Evolutionary conservation across 306 rosid species (phyloP), one percentile per base, ranked within the genome.

Genomic region (Glycine soja): DNA sequence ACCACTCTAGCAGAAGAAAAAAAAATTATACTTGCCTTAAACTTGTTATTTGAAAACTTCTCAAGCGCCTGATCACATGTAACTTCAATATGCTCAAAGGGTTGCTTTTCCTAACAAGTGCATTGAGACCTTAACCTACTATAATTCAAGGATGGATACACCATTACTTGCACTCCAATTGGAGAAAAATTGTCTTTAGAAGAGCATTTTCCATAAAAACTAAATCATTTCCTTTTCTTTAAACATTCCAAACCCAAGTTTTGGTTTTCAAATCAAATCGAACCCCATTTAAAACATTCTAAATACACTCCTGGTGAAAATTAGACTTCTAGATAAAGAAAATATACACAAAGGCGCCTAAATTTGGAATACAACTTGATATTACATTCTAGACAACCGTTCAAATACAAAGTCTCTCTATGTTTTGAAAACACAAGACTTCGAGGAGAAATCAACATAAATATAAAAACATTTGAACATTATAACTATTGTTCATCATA

Each of bases 71-170:
- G 95, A 30, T 92, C 97, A 24, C 89, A 89, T 58, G 97, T 69
- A 24, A 95, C 99, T 88, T 95, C 99, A 87, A 95, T 89, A 57
- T 97, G 97, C 86, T 95, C 95, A 83, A 95, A 95, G 48, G 99
- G 95, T 79, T 95, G 99, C 69, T 85, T 91, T 50, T 84, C 95
- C 99, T 46, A 36, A n/a, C n/a, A 45, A n/a, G 61, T 56, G 76
- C 32, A 78, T 43, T 10, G 48, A 68, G 48, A 50, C 16, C 42
- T 42, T 30, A 34, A 16, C 80, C 45, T 46, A 48, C 14, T 36
- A 36, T 2, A 36, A 36, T 36, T 34, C 73, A 77, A 77, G 81
- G 19, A 57, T 34, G 63, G 19, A 36, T 64, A 48, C 74, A 38
- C 15, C 15, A 8, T 18, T 12, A 75, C 81, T 36, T n/a, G 56